These are phyloP conservation scores for Mycena haematopus DNA, from an alignment of 768 basidiomycete genomes.

Conservation along the genomic window DNA sequence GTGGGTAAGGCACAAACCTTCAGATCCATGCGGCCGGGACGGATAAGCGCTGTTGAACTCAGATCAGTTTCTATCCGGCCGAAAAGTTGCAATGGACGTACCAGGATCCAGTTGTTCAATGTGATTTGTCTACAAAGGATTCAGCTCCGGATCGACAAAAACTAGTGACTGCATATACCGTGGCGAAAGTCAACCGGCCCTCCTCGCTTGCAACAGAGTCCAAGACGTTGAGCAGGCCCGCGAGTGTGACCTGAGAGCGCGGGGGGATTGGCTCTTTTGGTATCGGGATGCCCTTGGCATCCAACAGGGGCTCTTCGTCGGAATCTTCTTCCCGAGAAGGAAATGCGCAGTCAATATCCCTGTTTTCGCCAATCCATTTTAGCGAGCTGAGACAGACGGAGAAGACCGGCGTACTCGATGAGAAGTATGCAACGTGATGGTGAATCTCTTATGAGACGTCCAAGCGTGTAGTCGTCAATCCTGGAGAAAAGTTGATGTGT, in stretches of 20 bases:
- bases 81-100: background rate
- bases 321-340: conserved; percentile 30
- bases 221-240: conserved; percentile 42
- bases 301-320: conserved; percentile 31
- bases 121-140: conserved; percentile 33
- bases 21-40: conserved; percentile 41
- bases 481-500: conserved; percentile 11
- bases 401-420: conserved; percentile 33
- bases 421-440: conserved; percentile 34
- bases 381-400: no score
- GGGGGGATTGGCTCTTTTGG: conserved; percentile 19
- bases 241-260: conserved; percentile 37
- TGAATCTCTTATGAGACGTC: conserved; percentile 32
- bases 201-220: conserved; percentile 42
- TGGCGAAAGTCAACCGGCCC: conserved; percentile 42
- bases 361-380: background rate
- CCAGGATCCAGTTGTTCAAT: conserved; percentile 41
- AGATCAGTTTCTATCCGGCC: background rate
- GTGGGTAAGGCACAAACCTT: conserved; percentile 26
- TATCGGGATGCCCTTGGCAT: conserved; percentile 18
- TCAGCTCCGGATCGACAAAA: background rate
- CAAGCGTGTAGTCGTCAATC: conserved; percentile 39
- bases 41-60: conserved; percentile 32
- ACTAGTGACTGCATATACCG: conserved; percentile 28
- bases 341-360: conserved; percentile 42